Conservation (phyloP, 2,329 filamentous ascomycete species). For the Aspergillus hiratsukae region DNA sequence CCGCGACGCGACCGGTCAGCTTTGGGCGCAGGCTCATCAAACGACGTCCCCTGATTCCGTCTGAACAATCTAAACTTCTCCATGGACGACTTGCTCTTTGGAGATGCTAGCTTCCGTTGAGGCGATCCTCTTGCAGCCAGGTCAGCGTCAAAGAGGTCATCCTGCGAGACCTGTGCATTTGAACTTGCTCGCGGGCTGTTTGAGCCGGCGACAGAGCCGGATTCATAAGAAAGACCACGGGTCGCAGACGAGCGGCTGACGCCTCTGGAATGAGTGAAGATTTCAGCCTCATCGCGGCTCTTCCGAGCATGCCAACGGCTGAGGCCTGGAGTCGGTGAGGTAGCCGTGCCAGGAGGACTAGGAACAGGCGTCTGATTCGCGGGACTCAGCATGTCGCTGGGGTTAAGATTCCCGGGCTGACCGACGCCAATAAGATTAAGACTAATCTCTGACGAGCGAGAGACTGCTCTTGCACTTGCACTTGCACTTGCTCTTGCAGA, state of each 20-base stretch:
- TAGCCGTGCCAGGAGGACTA: neutral
- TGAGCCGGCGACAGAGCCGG: neutral
- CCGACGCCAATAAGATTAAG: neutral
- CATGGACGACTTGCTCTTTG: slow-evolving; percentile 19
- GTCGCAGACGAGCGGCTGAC: neutral
- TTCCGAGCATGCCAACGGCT: neutral
- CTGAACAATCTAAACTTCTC: slow-evolving; percentile 25
- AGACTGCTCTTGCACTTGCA: neutral
- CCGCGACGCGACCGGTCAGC: slow-evolving; percentile 13
- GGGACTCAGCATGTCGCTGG: neutral
- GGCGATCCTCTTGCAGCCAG: neutral
- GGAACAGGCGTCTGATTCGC: neutral
- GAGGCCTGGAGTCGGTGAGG: neutral
- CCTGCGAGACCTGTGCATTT: neutral
- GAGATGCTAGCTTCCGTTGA: slow-evolving; percentile 8
- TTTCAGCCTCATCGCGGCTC: neutral
- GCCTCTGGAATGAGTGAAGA: neutral
- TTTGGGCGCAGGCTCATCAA: slow-evolving; percentile 16
- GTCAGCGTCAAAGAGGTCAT: neutral
- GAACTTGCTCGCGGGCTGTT: neutral
- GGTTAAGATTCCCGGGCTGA: neutral
- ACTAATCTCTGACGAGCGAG: neutral
- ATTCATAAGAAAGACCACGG: neutral
- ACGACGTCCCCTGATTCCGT: slow-evolving; percentile 24
- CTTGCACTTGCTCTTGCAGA: neutral